Base-by-base conservation (phyloP, 148 eudicot species). In the Pharnaceum exiguum region DNA sequence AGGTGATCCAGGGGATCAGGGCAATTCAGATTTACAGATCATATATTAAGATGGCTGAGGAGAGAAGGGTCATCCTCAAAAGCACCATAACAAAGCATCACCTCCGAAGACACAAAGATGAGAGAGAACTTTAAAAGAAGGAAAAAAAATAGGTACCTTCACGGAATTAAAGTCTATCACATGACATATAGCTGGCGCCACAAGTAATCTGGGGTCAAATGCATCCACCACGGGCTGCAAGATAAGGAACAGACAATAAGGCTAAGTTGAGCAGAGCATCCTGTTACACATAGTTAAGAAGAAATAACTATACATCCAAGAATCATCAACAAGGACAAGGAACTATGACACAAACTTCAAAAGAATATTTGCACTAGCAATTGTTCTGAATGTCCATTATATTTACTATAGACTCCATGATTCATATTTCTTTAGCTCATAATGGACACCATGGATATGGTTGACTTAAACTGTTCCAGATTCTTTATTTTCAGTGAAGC, bases 181-280 rank as follows among this genome's bases (percentile, higher is more conserved):
- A 60, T 93, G 99, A 40, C 83, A 74, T 52, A 76, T 74, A 61
- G 96, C 82, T 52, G 99, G 95, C 60, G 96, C 95, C 66, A 89
- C 96, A 81, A 93, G 77, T 62, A 93, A 68, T 79, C 96, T 77
- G 21, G 96, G 96, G 75, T 93, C 99, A 75, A 88, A 93, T 63
- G 99, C 99, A 83, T 93, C 99, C 63, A 93, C 99, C 64, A 93
- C 99, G 43, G 99, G 99, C 99, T 93, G 84, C 44, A 74, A 21
- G 51, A 37, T 42, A 42, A 44, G 37, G 25, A 61, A 60, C 46
- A 49, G 5, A 55, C 36, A 39, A 44, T 12, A 18, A 65, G 52
- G 66, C 33, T 23, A 43, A 42, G 43, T 59, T 45, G 16, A 46
- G 25, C 19, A 21, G 51, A 60, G 30, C 40, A 31, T 33, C 16